Evolutionary conservation across 2,329 filamentous ascomycete genomes (phyloP).

Genomic region (Akanthomyces uredinophilus): DNA sequence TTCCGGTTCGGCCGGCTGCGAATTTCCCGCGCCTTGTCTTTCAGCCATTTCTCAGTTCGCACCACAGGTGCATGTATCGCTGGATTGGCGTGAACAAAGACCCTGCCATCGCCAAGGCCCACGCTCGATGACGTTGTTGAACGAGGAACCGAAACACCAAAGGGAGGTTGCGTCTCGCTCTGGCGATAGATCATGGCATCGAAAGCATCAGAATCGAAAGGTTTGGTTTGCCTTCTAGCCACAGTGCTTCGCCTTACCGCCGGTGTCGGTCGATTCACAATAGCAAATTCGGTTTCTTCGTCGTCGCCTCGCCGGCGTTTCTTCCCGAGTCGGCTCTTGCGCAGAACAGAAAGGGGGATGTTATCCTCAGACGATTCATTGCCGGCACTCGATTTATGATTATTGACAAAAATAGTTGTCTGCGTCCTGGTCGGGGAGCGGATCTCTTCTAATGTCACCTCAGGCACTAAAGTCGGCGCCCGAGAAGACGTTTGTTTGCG

Average conservation of each 20-base stretch:
- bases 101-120: constrained; percentile 23
- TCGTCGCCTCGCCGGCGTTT: neutral
- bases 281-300: neutral
- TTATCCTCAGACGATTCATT: neutral
- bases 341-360: neutral
- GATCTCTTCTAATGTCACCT: neutral
- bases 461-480: no score
- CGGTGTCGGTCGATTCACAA: neutral
- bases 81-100: constrained; percentile 46
- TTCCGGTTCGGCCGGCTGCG: constrained; percentile 44
- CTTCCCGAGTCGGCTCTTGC: neutral
- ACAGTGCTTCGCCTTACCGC: neutral
- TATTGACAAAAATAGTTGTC: neutral
- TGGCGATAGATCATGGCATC: constrained; percentile 18
- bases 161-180: constrained; percentile 7
- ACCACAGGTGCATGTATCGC: constrained; percentile 42
- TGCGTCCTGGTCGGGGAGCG: neutral
- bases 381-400: neutral
- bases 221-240: neutral
- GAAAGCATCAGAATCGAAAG: constrained; percentile 18
- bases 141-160: constrained; percentile 3
- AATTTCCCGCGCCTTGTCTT: constrained; percentile 46
- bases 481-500: neutral
- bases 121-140: neutral
- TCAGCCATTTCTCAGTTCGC: constrained; percentile 41